Percentiles rank a stretch among this genome's conserved stretches.
phyloP scores from a whole-genome alignment of 176 grass and related monocot genomes.

The Pontederia paniculata region DNA sequence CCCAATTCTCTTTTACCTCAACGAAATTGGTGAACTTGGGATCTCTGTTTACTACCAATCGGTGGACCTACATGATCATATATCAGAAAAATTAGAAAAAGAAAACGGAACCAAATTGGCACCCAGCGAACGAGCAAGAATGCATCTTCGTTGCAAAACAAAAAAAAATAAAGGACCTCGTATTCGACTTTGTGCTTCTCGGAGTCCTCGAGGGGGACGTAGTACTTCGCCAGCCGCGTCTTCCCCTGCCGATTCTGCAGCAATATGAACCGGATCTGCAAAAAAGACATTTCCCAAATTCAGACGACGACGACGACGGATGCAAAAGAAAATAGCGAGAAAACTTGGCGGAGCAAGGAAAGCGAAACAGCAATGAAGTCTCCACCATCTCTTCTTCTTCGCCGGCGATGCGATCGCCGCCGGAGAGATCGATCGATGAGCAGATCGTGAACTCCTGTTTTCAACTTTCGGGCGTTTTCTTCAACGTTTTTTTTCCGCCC shows the following conservation, averaged over 20 bases:
- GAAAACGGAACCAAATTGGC: too few relatives aligned
- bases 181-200: conserved; percentile 99
- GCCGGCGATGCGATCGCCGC: too few relatives aligned
- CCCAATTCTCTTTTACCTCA: conserved; percentile 38
- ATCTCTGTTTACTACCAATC: conserved; percentile 84
- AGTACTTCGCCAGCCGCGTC: conserved; percentile 96
- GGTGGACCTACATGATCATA: conserved; percentile 61
- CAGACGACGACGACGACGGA: too few relatives aligned
- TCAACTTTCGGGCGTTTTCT: too few relatives aligned
- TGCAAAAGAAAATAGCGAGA: too few relatives aligned
- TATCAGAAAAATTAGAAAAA: neutral
- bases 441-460: too few relatives aligned
- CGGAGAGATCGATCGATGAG: too few relatives aligned
- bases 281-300: too few relatives aligned
- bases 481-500: too few relatives aligned
- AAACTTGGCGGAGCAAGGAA: too few relatives aligned
- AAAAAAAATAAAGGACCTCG: conserved; percentile 65
- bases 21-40: conserved; percentile 99
- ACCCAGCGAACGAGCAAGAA: neutral
- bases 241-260: conserved; percentile 98
- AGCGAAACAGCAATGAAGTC: too few relatives aligned
- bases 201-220: conserved; percentile 89
- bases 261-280: conserved; percentile 93
- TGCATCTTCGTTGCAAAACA: neutral
- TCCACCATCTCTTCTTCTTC: too few relatives aligned